Evolutionary conservation across 139 green algal genomes (phyloP).

Genomic region (Volvox africanus): DNA sequence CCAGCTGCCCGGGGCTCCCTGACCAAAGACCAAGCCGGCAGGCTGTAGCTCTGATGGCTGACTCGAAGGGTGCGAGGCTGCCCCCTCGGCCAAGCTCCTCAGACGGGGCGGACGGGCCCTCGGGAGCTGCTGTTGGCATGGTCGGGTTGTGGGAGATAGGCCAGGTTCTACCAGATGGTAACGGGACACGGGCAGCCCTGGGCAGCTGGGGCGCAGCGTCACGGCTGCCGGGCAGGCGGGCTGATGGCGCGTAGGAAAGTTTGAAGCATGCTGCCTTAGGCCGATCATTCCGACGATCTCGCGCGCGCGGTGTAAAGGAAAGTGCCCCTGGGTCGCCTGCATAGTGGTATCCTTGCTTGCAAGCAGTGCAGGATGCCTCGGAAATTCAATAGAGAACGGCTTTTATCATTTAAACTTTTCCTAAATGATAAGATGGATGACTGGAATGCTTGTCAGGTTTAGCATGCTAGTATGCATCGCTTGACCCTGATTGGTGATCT

Average conservation of each 20-base stretch:
- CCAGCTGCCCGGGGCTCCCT: constrained; percentile 75
- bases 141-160: background rate
- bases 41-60: background rate
- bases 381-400: background rate
- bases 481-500: background rate
- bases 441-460: too few relatives aligned
- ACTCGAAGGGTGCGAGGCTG: background rate
- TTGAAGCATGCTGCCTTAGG: background rate
- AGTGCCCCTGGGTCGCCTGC: background rate
- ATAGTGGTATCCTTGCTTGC: background rate
- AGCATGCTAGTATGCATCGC: too few relatives aligned
- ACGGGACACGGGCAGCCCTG: background rate
- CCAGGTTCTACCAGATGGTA: background rate
- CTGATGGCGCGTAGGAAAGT: background rate
- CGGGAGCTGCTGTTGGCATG: background rate
- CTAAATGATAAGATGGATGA: background rate
- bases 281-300: background rate
- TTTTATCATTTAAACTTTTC: background rate
- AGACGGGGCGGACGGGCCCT: background rate
- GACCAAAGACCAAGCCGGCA: constrained; percentile 57
- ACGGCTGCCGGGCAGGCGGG: background rate
- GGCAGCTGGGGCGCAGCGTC: background rate
- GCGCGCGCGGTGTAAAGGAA: background rate
- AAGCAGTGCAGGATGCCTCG: background rate
- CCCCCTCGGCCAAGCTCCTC: background rate